Evolutionary conservation across 441 rosid species (phyloP), one percentile per base, ranked within the genome.

Genomic region (Pelargonium myrrhifolium): DNA sequence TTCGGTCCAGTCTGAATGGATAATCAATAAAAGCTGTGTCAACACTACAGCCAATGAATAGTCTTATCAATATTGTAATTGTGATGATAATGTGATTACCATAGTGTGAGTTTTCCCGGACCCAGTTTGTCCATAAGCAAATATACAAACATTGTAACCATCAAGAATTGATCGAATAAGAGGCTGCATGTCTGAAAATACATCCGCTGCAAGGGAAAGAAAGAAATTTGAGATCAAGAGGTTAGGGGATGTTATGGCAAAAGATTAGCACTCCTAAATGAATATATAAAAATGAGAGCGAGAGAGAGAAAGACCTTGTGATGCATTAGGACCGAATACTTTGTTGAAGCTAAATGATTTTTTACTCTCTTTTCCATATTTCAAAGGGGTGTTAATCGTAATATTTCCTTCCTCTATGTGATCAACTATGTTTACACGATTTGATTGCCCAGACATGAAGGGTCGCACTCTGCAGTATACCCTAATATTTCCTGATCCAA

Each of bases 401-500:
- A 94, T 88, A 66, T 53, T 75, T 67, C 87, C 96, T 1, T 88
- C 98, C 78, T 89, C 98, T 74, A 88, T 87, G 69, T 71, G 73
- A 66, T 87, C 87, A 37, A 94, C 84, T 17, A 81, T 63, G 81
- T 89, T 92, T 66, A 80, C 62, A 78, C 68, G 80, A 81, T 72
- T 86, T 62, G n/a, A n/a, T n/a, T 89, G 86, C 71, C 85, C 92
- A 67, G 90, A 78, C 72, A 89, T 76, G 86, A 88, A 91, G 66
- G 99, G 99, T 66, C 97, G 83, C 68, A 94, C 97, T 59, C 96
- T 86, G 67, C 99, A 94, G 64, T 94, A 94, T 26, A 94, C 99
- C 53, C 99, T 86, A 67, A 94, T 94, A 73, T 93, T 94, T 77
- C 96, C 96, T 89, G 73, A 45, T 68, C 39, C n/a, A 75, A 74